phyloP scores from a whole-genome alignment of 176 grass and related monocot genomes.

The Avena sativa region DNA sequence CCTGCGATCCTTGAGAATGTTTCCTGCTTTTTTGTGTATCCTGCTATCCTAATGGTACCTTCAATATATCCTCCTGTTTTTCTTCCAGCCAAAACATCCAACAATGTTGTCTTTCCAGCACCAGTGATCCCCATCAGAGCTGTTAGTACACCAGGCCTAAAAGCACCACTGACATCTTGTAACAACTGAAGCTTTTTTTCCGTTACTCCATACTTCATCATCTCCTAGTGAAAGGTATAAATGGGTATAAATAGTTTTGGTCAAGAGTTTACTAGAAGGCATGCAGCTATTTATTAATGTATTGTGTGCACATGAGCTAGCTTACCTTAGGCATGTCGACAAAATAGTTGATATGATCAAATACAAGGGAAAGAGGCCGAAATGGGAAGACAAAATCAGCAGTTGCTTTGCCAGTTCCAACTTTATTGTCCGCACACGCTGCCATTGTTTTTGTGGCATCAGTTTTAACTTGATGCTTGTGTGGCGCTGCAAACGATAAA shows the following conservation, averaged over 20 bases:
- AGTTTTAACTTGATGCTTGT: conserved; percentile 42
- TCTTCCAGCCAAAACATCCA: conserved; percentile 92
- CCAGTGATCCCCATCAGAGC: conserved; percentile 90
- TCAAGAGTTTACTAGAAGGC: conserved; percentile 13
- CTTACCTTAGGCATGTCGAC: conserved; percentile 85
- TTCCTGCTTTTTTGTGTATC: conserved; percentile 77
- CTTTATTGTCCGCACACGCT: background rate
- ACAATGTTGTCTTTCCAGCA: conserved; percentile 88
- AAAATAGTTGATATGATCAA: conserved; percentile 80
- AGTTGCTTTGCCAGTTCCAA: background rate
- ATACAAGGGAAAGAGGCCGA: conserved; percentile 69
- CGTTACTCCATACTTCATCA: conserved; percentile 53
- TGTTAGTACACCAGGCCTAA: conserved; percentile 78
- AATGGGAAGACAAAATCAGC: conserved; percentile 55
- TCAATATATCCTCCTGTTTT: conserved; percentile 85
- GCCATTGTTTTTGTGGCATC: conserved; percentile 25
- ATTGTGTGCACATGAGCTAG: background rate
- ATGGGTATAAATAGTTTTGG: conserved; percentile 20
- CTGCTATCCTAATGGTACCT: conserved; percentile 69
- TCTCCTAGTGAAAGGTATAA: conserved; percentile 51
- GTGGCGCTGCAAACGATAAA: conserved; percentile 59
- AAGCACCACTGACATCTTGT: conserved; percentile 69
- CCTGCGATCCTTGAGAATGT: conserved; percentile 79
- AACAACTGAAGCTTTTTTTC: conserved; percentile 85
- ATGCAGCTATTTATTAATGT: background rate